Base-by-base conservation (phyloP, 108 stramenopile species). In the Bacterosira constricta region DNA sequence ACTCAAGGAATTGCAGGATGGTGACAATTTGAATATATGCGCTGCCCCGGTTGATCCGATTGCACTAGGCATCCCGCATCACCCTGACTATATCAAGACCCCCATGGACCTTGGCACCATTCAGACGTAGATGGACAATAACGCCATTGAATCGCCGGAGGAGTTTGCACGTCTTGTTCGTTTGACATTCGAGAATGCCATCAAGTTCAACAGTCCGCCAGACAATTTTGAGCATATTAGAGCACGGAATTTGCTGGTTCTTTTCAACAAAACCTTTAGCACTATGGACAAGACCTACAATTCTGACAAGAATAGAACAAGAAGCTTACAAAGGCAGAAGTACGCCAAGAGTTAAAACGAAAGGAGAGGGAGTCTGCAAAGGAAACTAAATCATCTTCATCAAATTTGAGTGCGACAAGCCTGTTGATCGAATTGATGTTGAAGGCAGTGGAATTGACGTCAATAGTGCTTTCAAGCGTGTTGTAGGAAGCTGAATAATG, bases 51-150 rank as follows among this genome's bases (percentile, higher is more conserved):
- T 99, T 3, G 99, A 99, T 79, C 96, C 97, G 4, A 84, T 97
- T 17, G 91, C 93, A 10, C 90, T 97, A 11, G 82, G 83, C 10
- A 87, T 99, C 38, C 97, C 97, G 0, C 96, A 95, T 39, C 98
- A 99, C 71, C 76, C 80, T 67, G 95, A 97, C 51, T 78, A 95
- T 10, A 89, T 97, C 49, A 84, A 70, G 21, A 77, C 91, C 20
- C 97, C 99, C 20, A 99, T 99, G 98, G 98, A 99, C 85, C 64
- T 99, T 36, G 90, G 93, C 21, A 98, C 98, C 8, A 83, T 97
- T 56, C 75, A 85, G 46, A 71, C 66, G 4, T 86, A 85, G 68
- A 79, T 98, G 82, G 90, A 97, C 25, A 74, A 77, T 20, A 76
- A 81, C 20, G 77, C 85, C 52, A 89, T 97, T 35, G 69, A 66